Base-by-base conservation (phyloP, 2,329 filamentous ascomycete genomes). In the Sclerotinia trifoliorum region DNA sequence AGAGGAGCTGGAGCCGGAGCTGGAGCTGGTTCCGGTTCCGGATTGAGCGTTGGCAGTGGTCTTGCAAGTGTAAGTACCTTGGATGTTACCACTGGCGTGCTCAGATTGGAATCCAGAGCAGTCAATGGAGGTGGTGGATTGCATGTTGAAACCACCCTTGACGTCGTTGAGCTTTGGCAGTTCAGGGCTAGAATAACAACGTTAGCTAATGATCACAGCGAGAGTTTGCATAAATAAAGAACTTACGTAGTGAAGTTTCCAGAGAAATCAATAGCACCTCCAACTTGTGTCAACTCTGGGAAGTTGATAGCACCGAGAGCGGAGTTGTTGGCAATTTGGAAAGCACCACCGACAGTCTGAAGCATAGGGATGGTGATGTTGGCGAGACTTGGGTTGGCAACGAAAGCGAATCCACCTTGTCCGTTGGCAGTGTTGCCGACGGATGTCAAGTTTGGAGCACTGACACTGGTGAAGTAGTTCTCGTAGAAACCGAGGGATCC, bases 321-420 rank as follows among this genome's bases (percentile, higher is more conserved):
- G 70, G 92, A 92, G 89, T 98, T 97, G 87, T 97, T 96, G 81
- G 91, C 90, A 77, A 99, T 87, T 74, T 90, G 88, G 78, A 96
- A 86, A 78, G 90, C 92, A 82, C 92, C 94, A 74, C 86, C 87
- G 76, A 97, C 85, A 66, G 81, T 85, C 73, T 83, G 84, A 57
- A 98, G 84, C 29, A 78, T 58, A 60, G 90, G 89, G 80, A 96
- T 86, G 69, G 89, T 88, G 80, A 97, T 84, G 86, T 96, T 97
- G 78, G 81, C 79, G 63, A 90, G 81, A 70, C 83, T 78, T 54
- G 80, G 79, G 82, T 90, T 90, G 81, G 84, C 85, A 78, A 87
- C 83, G 75, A 90, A 86, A 4, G 87, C 86, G 70, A 91, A 76
- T 70, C 84, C 83, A 71, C 84, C 84, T n/a, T 81, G 77, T 21